Evolutionary conservation across 2,329 filamentous ascomycete genomes (phyloP), one percentile per base, ranked within the genome.

Genomic region (Ophiostoma tasmaniense): DNA sequence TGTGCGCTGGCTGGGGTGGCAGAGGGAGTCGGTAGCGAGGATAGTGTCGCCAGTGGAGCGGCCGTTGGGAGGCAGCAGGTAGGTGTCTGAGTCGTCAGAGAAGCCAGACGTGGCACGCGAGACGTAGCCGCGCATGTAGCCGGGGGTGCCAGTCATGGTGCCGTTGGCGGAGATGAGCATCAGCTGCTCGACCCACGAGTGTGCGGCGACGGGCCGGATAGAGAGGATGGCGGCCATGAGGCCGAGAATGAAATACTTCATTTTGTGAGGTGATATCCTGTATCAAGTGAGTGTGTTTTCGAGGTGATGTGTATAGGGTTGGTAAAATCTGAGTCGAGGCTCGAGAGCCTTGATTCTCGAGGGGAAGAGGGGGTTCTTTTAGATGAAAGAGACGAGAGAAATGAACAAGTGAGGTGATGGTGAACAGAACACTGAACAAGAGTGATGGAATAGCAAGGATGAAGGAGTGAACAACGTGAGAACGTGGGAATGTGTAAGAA

Each of bases 151-250:
- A 25, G 88, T 81, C 76, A 93, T 92, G 42, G 87, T 87, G 68
- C 93, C 93, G 74, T 92, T 90, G 35, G 85, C 77, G 67, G 87
- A 86, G 76, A 97, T 88, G 69, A 87, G 86, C 71, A 83, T 85
- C 66, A 94, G 82, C 74, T 89, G 82, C 79, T 97, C 93, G 65
- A 94, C 84, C 93, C 93, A 97, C 22, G 88, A 90, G 79, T 97
- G 94, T 45, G 87, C 89, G 33, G 73, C 73, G 42, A 75, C 77
- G 6, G 75, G 72, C 66, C 74, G 73, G 5, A 65, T 14, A 14
- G 42, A n/a, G 4, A 68, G 45, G n/a, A 70, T 30, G 25, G 39
- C 64, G 6, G 67, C 69, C 22, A 35, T 17, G 42, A 67, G 52
- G 62, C 30, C 55, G 10, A 25, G 10, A 3, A 30, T 22, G 30